phyloP scores from a whole-genome alignment of 352 stramenopile genomes.

The Globisporangium uncinulatum region DNA sequence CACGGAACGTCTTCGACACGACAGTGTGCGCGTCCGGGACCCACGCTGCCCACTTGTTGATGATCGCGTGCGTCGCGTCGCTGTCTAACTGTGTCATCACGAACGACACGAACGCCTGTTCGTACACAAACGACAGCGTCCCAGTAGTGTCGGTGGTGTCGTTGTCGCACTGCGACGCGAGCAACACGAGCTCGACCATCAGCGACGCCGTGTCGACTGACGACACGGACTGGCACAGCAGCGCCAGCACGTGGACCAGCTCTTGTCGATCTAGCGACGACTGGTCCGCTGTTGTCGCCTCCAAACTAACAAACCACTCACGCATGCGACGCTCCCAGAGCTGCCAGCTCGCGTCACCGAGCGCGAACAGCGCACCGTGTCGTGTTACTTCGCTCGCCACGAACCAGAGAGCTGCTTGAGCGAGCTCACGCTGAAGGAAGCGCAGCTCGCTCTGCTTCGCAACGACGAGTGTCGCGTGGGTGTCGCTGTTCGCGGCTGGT shows the following conservation, averaged over 20 bases:
- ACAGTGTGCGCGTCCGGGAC: conserved; percentile 9
- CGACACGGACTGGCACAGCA: conserved; percentile 8
- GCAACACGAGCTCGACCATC: conserved; percentile 10
- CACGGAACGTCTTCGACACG: not conserved
- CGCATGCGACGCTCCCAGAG: conserved; percentile 8
- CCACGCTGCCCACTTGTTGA: conserved; percentile 3
- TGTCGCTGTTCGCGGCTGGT: conserved; percentile 16
- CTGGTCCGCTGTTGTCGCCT: not conserved
- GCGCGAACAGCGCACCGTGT: not conserved
- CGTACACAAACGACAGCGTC: conserved; percentile 4
- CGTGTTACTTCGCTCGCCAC: conserved; percentile 21
- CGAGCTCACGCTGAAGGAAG: conserved; percentile 30
- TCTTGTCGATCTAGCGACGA: not conserved
- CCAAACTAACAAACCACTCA: conserved; percentile 9
- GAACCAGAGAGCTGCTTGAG: conserved; percentile 23
- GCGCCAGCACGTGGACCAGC: conserved; percentile 3
- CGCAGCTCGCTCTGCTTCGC: conserved; percentile 27
- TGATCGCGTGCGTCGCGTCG: not conserved
- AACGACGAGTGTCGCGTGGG: not conserved
- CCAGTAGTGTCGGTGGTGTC: not conserved
- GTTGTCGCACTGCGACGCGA: not conserved
- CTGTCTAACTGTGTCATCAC: not conserved
- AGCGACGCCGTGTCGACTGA: conserved; percentile 13
- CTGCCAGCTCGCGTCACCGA: conserved; percentile 3
- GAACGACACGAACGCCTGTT: conserved; percentile 1